Evolutionary conservation across 2,329 filamentous ascomycete species (phyloP), one percentile per base, ranked within the genome.

Genomic region (Microsporum ferrugineum): DNA sequence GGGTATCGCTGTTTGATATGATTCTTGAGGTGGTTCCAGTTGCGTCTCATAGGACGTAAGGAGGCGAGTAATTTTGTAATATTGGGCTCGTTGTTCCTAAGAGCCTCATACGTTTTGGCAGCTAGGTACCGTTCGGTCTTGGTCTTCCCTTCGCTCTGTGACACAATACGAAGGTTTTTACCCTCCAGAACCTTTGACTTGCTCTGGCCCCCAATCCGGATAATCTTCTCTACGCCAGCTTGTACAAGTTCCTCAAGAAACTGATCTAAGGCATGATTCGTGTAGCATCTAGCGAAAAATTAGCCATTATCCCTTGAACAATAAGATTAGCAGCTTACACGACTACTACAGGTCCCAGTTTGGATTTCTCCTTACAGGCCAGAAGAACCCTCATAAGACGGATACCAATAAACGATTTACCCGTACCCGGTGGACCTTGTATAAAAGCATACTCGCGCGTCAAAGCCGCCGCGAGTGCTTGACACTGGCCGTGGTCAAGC

Each of bases 401-500:
- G 1, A 83, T 77, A 2, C 85, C 85, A 0, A 80, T 77, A 64
- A 80, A 88, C 2, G 77, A 81, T 68, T 89, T 89, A 0, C 87
- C 86, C 0, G 86, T 89, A 0, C 87, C 86, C 0, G 86, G 86
- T 0, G 86, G 86, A 0, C 87, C 87, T 72, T 89, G 85, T 8
- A 88, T 85, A 3, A 88, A 73, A 0, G 83, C 80, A 6, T 87
- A 70, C 38, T 78, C 77, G 0, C 78, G 76, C 12, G 64, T 58
- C 41, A 63, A 31, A 3, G 27, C 79, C 74, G 71, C 66, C n/a
- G 59, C 58, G 1, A 63, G 17, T 5, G 60, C 60, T 14, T 36
- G 36, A 17, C 56, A 56, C 34, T 63, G 63, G 5, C 76, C 78
- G 0, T 66, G 61, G 64, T 88, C 85, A 0, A 88, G 76, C 14